Evolutionary conservation across 495 filamentous ascomycete genomes (phyloP).

Genomic region (Lepidopterella palustris): DNA sequence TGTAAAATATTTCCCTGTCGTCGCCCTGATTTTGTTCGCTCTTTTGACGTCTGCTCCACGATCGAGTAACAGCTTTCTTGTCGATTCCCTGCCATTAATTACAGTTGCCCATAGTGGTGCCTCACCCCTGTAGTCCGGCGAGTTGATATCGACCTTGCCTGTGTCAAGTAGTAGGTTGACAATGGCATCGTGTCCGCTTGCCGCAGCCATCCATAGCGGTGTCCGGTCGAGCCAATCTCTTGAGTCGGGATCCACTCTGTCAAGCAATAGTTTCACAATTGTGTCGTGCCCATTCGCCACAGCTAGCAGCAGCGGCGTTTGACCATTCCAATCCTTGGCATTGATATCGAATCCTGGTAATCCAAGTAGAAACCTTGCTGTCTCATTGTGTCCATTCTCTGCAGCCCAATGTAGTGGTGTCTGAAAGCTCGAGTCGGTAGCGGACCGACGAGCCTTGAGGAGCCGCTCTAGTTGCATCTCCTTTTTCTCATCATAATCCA

Average conservation of each 20-base stretch:
- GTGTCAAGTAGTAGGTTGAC: too few relatives aligned
- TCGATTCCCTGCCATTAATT: not conserved
- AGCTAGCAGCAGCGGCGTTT: not conserved
- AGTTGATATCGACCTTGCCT: slow-evolving; percentile 1
- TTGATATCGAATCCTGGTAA: not conserved
- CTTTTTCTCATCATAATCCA: not conserved
- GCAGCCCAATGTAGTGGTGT: slow-evolving; percentile 28
- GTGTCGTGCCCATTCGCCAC: slow-evolving; percentile 3
- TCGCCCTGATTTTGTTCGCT: too few relatives aligned
- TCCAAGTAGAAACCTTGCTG: not conserved
- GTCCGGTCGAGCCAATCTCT: not conserved
- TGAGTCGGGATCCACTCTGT: not conserved
- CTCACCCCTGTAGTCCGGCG: not conserved
- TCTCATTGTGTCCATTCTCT: not conserved
- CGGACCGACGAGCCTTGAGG: not conserved
- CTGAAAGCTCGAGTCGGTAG: not conserved
- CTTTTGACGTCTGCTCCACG: not conserved
- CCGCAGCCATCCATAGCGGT: slow-evolving; percentile 2
- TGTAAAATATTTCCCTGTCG: too few relatives aligned
- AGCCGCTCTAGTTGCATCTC: not conserved
- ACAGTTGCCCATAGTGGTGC: not conserved
- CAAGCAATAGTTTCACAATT: not conserved
- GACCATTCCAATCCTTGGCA: not conserved
- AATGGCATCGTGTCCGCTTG: not conserved
- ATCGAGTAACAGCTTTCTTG: slow-evolving; percentile 1